Evolutionary conservation across 2,329 filamentous ascomycete genomes (phyloP).

Genomic region (Cytospora mali): DNA sequence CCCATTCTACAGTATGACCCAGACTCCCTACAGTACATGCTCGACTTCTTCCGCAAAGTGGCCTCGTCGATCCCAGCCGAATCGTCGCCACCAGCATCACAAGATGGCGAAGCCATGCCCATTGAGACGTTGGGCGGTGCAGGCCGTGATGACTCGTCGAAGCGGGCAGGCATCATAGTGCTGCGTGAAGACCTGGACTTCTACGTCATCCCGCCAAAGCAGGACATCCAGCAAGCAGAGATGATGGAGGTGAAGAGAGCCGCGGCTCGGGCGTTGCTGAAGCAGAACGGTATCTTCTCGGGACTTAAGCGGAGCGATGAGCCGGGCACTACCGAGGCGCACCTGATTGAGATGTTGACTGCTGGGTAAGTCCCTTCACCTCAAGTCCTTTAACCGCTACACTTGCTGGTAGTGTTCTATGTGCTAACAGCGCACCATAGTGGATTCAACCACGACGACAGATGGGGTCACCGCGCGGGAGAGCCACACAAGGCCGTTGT

Average conservation of each 20-base stretch:
- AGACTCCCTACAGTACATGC: conserved; percentile 95
- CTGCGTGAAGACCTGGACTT: conserved; percentile 96
- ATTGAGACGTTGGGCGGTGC: conserved; percentile 71
- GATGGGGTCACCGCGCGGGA: conserved; percentile 94
- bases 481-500: conserved; percentile 99
- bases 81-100: conserved; percentile 65
- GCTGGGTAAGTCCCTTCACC: conserved; percentile 71
- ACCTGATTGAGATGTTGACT: conserved; percentile 98
- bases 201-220: conserved; percentile 86
- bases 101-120: conserved; percentile 65
- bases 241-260: conserved; percentile 98
- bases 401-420: neutral
- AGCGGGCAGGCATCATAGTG: conserved; percentile 95
- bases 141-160: conserved; percentile 77
- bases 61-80: conserved; percentile 91
- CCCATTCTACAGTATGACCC: conserved; percentile 79
- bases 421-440: conserved; percentile 49
- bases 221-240: conserved; percentile 81
- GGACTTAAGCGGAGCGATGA: conserved; percentile 94
- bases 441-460: conserved; percentile 94
- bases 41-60: conserved; percentile 95
- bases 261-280: conserved; percentile 80
- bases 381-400: neutral
- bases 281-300: conserved; percentile 94
- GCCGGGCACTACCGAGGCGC: conserved; percentile 93